phyloP scores from a whole-genome alignment of 192 early-diverging fungal species.

The Umbelopsis vinacea region DNA sequence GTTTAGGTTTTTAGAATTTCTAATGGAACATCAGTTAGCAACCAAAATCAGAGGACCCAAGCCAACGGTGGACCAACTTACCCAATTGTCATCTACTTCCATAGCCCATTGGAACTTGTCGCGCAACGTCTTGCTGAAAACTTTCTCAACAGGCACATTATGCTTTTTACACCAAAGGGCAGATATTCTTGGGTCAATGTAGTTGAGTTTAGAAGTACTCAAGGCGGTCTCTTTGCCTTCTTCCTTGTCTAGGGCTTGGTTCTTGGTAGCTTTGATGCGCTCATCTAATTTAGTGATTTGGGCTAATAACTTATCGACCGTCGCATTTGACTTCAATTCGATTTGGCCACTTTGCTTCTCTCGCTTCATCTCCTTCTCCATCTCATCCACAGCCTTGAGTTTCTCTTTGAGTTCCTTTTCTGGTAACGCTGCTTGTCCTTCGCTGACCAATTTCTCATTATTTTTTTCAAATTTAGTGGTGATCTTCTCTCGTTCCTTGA shows the following conservation, averaged over 20 bases:
- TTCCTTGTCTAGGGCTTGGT: slow-evolving; percentile 89
- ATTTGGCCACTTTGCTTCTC: slow-evolving; percentile 53
- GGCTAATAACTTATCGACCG: slow-evolving; percentile 75
- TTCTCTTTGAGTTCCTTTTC: slow-evolving; percentile 55
- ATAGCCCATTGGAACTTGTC: slow-evolving; percentile 98
- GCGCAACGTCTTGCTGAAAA: slow-evolving; percentile 86
- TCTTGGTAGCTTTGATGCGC: slow-evolving; percentile 73
- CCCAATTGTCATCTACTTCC: slow-evolving; percentile 71
- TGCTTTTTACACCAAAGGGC: slow-evolving; percentile 91
- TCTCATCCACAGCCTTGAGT: slow-evolving; percentile 57
- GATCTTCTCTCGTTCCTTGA: slow-evolving; percentile 74
- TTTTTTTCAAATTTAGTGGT: slow-evolving; percentile 73
- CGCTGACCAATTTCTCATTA: slow-evolving; percentile 78
- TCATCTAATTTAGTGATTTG: slow-evolving; percentile 73
- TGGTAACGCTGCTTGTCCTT: slow-evolving; percentile 56
- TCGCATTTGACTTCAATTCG: slow-evolving; percentile 49
- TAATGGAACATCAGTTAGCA: neutral
- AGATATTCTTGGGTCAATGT: slow-evolving; percentile 97
- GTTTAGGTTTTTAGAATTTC: slow-evolving; percentile 2
- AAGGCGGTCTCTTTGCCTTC: slow-evolving; percentile 96
- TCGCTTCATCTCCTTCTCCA: slow-evolving; percentile 49
- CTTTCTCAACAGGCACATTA: slow-evolving; percentile 89
- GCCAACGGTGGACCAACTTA: slow-evolving; percentile 24
- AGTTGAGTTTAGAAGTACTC: slow-evolving; percentile 98
- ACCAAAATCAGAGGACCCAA: neutral